Evolutionary conservation across 805 yeast genomes (phyloP).

Genomic region (Saccharomyces jurei): DNA sequence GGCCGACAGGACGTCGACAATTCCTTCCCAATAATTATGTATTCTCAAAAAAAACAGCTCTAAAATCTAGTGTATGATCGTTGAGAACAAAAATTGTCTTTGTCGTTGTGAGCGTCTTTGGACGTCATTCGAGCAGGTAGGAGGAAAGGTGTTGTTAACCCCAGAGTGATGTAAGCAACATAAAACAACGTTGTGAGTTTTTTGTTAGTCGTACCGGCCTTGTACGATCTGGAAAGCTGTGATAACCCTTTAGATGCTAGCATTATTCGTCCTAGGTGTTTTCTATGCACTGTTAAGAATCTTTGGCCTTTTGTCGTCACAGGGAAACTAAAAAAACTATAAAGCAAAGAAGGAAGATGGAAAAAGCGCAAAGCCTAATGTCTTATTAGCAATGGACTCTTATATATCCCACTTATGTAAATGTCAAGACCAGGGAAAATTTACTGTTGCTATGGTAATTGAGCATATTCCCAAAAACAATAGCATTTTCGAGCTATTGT

Average conservation of each 20-base stretch:
- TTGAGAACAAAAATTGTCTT: constrained; percentile 1
- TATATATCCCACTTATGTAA: neutral
- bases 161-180: constrained; percentile 20
- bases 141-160: constrained; percentile 20
- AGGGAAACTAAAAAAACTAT: neutral
- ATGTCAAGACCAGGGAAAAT: neutral
- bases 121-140: constrained; percentile 18
- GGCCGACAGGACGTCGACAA: neutral
- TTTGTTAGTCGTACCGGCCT: constrained; percentile 1
- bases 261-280: neutral
- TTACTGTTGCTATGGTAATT: neutral
- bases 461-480: neutral
- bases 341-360: neutral
- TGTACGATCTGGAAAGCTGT: neutral
- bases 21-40: neutral
- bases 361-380: neutral
- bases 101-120: constrained; percentile 8
- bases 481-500: neutral
- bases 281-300: neutral
- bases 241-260: neutral
- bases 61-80: neutral
- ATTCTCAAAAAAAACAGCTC: neutral
- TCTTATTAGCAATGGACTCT: neutral
- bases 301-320: neutral
- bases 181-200: constrained; percentile 12